Evolutionary conservation across 1,284 basidiomycete species (phyloP).

Genomic region (Neolentinus lepideus): DNA sequence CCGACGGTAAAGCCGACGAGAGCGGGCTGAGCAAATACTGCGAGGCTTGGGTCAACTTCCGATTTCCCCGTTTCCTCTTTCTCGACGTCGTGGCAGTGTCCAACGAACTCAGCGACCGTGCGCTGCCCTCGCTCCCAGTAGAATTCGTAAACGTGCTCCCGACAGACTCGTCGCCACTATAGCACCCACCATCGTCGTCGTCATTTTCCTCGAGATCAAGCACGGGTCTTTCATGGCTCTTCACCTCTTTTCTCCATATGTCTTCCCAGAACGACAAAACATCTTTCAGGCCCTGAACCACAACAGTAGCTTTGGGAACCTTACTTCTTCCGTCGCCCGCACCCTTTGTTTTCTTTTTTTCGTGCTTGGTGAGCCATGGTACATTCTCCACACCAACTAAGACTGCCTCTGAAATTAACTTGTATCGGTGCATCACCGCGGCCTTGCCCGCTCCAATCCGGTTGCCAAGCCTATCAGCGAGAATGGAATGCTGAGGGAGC

Average conservation of each 20-base stretch:
- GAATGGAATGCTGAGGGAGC: conserved; percentile 43
- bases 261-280: conserved; percentile 60
- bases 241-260: conserved; percentile 38
- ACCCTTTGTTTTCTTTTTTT: conserved; percentile 26
- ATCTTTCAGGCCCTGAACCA: conserved; percentile 60
- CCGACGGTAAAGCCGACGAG: conserved; percentile 5
- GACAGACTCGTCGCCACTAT: conserved; percentile 15
- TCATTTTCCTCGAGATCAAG: conserved; percentile 31
- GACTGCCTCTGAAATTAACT: conserved; percentile 50
- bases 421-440: conserved; percentile 62
- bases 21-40: conserved; percentile 52
- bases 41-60: conserved; percentile 36
- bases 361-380: conserved; percentile 58
- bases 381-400: conserved; percentile 53
- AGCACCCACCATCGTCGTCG: conserved; percentile 23
- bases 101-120: conserved; percentile 9
- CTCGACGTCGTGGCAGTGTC: conserved; percentile 17
- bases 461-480: conserved; percentile 47
- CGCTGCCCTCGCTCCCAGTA: conserved; percentile 6
- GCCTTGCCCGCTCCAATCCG: conserved; percentile 41
- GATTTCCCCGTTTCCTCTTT: conserved; percentile 33
- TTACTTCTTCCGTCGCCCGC: conserved; percentile 41
- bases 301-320: conserved; percentile 48
- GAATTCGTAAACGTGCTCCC: conserved; percentile 9
- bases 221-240: conserved; percentile 23